Evolutionary conservation across 495 filamentous ascomycete species (phyloP).

Genomic region (Penicillium pulvis): DNA sequence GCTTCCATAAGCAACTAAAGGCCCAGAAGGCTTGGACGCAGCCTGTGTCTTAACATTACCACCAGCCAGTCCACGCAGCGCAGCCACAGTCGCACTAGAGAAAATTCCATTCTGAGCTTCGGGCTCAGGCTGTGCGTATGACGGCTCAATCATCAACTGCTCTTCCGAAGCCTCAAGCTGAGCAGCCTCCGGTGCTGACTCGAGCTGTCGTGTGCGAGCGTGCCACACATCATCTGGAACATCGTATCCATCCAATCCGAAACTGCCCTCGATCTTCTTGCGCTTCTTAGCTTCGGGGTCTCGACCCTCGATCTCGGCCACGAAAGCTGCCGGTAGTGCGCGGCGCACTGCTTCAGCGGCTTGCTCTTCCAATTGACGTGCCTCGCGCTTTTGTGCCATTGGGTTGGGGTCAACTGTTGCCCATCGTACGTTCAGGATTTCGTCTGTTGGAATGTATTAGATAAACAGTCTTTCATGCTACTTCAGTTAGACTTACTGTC

Average conservation of each 20-base stretch:
- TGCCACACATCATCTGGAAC: constrained; percentile 95
- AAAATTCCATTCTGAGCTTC: constrained; percentile 64
- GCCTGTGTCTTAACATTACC: constrained; percentile 38
- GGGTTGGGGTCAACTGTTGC: constrained; percentile 97
- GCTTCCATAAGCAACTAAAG: constrained; percentile 87
- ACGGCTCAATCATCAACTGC: constrained; percentile 46
- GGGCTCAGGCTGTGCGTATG: constrained; percentile 22
- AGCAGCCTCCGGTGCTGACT: constrained; percentile 37
- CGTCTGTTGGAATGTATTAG: constrained; percentile 34
- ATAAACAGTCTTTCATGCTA: background rate
- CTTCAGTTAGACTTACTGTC: constrained; percentile 44
- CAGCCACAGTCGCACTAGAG: constrained; percentile 75
- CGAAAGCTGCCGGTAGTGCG: constrained; percentile 88
- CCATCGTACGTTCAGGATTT: constrained; percentile 96
- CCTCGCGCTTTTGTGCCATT: constrained; percentile 90
- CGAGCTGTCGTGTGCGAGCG: constrained; percentile 59
- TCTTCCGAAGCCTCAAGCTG: constrained; percentile 49
- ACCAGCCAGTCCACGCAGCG: constrained; percentile 58
- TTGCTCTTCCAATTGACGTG: constrained; percentile 88
- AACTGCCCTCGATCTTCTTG: constrained; percentile 85
- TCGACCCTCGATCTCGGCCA: constrained; percentile 91
- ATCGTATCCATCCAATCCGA: constrained; percentile 89
- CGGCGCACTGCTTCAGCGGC: constrained; percentile 93
- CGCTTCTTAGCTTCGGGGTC: constrained; percentile 84
- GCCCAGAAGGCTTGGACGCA: constrained; percentile 46